Evolutionary conservation across 441 rosid species (phyloP), one percentile per base, ranked within the genome.

Genomic region (Hypseocharis bilobata): DNA sequence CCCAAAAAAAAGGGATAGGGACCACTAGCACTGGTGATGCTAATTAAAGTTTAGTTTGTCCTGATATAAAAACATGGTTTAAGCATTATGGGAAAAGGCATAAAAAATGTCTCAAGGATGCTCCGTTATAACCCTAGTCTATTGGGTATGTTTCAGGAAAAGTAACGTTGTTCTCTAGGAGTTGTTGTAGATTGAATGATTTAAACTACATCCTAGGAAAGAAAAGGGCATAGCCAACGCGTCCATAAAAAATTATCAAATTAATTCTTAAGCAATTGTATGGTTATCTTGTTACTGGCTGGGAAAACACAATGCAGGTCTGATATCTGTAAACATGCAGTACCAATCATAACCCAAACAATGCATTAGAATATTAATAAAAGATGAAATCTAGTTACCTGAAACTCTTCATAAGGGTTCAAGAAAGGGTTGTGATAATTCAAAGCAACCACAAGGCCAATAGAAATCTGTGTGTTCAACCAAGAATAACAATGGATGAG

Each of bases 351-450:
- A 56, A 55, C 29, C 0, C 2, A 49, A 44, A 40, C 20, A 36
- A 30, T 6, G 30, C 19, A 29, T 22, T 52, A 22, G 4, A 45
- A 27, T 3, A 60, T 58, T 63, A 47, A 36, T 17, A 34, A 55
- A 60, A 56, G 32, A 62, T 40, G 56, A 54, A 63, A 59, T 66
- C 62, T 40, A 71, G 44, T 71, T 69, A 88, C 98, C 97, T 90
- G 98, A 67, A 92, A 92, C 80, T 90, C 97, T 69, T 90, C 96
- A 6, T 85, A 92, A 45, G 98, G 98, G 76, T 79, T 92, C 76
- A 92, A 70, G 76, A 74, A 87, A 70, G 98, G 98, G 70, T 88
- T 88, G 54, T 63, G 89, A 81, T 92, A 92, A 77, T 92, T 83
- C 80, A 92, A 72, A 74, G 95, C 96, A 74, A 90, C 88, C 76